Evolutionary conservation across 140 eudicot species (phyloP), one percentile per base, ranked within the genome.

Genomic region (Flaveria floridana): DNA sequence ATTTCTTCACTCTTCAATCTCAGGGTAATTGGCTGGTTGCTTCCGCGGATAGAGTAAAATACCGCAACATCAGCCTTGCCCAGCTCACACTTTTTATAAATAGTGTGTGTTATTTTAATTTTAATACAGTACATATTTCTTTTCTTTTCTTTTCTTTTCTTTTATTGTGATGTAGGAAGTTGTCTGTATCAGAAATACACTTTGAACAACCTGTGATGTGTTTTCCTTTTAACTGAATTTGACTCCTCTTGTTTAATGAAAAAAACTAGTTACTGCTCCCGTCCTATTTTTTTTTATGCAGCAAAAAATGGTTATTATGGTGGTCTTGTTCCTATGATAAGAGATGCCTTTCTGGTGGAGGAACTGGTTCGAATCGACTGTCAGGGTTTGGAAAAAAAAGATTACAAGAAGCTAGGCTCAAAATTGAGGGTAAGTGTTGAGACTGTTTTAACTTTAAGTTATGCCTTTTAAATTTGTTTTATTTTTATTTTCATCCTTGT

Each of bases 221-320:
- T 16, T 55, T 4, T 55, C 25, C 9, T 18, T 55, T n/a, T 55
- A 18, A 55, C 62, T 55, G 12, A 55, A 5, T 34, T 19, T 8
- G 64, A 13, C 25, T 1, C 13, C 28, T 55, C 62, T 55, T 2
- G 26, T 51, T 28, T 0, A 57, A 7, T 51, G 48, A 19, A 23
- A 53, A 44, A 44, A 61, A 34, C 64, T 48, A 19, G 30, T 12
- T 41, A 64, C 15, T 34, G 39, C 6, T 7, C 25, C 53, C 48
- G 37, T 25, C 34, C n/a, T 16, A 4, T 21, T 46, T 28, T 3
- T 23, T 63, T 4, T 14, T 0, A 26, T 56, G 87, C 91, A 93
- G 99, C 89, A 8, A 88, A 86, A 81, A 93, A 93, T 46, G 99
- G 99, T 57, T 90, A 90, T 76, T 90, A 93, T 77, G 99, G 96